These are phyloP conservation scores for Mycotypha africana DNA, from an alignment of 371 early-diverging fungal genomes.

Conservation along the genomic window DNA sequence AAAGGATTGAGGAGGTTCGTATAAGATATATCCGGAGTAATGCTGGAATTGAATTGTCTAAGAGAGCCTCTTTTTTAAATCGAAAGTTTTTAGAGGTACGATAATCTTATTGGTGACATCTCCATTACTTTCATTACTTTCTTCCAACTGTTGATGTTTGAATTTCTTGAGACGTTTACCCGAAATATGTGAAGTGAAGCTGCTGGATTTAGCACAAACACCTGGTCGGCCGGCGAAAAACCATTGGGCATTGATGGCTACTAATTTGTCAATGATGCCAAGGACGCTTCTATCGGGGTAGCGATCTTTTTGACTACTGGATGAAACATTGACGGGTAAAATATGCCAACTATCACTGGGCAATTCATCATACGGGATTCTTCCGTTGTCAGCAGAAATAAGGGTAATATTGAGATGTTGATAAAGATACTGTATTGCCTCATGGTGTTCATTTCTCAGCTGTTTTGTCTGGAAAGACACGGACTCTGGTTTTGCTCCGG, in stretches of 20 bases:
- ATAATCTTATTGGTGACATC: neutral
- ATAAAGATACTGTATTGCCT: slow-evolving; percentile 33
- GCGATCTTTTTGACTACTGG: neutral
- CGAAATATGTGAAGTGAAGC: slow-evolving; percentile 35
- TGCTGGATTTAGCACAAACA: slow-evolving; percentile 35
- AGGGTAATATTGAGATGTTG: slow-evolving; percentile 26
- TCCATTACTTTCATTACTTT: no score
- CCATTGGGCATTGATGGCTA: slow-evolving; percentile 44
- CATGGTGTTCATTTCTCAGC: slow-evolving; percentile 30
- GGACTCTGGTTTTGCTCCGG: slow-evolving; percentile 31
- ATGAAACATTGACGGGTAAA: slow-evolving; percentile 17
- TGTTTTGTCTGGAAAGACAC: slow-evolving; percentile 29
- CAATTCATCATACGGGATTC: slow-evolving; percentile 61
- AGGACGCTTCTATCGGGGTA: slow-evolving; percentile 30
- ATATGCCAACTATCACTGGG: slow-evolving; percentile 62
- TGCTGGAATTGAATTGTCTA: no score
- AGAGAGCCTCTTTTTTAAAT: slow-evolving; percentile 4
- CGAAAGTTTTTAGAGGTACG: slow-evolving; percentile 10
- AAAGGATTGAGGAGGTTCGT: no score
- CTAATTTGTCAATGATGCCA: slow-evolving; percentile 42
- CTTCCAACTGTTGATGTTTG: no score
- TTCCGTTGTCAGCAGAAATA: slow-evolving; percentile 2
- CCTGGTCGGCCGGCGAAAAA: slow-evolving; percentile 39
- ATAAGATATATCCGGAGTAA: no score
- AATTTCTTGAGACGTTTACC: slow-evolving; percentile 6